These are phyloP conservation scores for Phlebiopsis gigantea DNA, from an alignment of 768 basidiomycete genomes.

Conservation along the genomic window DNA sequence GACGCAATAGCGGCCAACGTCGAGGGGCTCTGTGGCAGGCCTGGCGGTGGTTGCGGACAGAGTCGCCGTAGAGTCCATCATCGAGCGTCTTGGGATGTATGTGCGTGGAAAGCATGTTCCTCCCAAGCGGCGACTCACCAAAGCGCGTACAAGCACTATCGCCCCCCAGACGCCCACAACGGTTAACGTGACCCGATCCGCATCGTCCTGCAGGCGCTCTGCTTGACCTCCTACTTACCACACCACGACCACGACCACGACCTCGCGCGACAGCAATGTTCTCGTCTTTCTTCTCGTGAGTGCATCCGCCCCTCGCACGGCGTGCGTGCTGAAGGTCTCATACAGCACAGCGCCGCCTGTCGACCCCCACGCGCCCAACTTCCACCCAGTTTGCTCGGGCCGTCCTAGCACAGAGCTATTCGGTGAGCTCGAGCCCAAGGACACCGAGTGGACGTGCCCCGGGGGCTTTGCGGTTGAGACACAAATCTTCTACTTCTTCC, in stretches of 20 bases:
- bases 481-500: conserved; percentile 77
- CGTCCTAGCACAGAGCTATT: conserved; percentile 52
- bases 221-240: neutral
- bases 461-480: conserved; percentile 89
- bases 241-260: conserved; percentile 10
- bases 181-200: conserved; percentile 1
- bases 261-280: conserved; percentile 51
- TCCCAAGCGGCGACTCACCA: neutral
- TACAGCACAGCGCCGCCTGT: conserved; percentile 48
- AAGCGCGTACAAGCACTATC: neutral
- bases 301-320: conserved; percentile 16
- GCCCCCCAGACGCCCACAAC: neutral
- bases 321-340: neutral
- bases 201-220: neutral
- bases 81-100: neutral
- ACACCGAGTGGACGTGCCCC: conserved; percentile 78
- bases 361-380: conserved; percentile 69
- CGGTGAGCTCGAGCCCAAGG: conserved; percentile 70
- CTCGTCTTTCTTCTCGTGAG: conserved; percentile 75
- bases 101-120: no score
- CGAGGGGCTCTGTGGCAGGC: no score
- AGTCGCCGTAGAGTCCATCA: neutral
- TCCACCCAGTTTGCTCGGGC: conserved; percentile 74
- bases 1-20: neutral
- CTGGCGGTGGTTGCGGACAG: neutral